These are phyloP conservation scores for Saprolegnia diclina DNA, from an alignment of 352 stramenopile species.

Conservation along the genomic window DNA sequence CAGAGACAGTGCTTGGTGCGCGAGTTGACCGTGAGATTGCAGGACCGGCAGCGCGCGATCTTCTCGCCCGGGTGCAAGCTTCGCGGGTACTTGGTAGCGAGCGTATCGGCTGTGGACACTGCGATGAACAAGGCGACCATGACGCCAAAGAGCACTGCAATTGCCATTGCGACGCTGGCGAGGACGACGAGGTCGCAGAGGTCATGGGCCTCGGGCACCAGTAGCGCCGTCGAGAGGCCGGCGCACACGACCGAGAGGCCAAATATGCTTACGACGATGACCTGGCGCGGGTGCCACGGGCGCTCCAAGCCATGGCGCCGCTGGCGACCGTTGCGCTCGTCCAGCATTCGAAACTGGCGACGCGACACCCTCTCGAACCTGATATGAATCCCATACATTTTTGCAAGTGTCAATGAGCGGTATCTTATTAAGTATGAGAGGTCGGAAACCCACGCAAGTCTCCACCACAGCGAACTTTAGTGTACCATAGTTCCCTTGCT, in stretches of 20 bases:
- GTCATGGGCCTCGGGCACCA: neutral
- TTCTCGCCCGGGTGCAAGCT: neutral
- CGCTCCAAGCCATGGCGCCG: conserved; percentile 15
- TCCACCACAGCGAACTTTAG: too few species aligned
- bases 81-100: neutral
- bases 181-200: neutral
- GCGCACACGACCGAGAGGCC: neutral
- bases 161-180: neutral
- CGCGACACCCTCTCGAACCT: too few species aligned
- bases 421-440: neutral
- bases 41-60: conserved; percentile 35
- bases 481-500: too few species aligned
- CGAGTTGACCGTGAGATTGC: conserved; percentile 36
- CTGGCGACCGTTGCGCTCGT: neutral
- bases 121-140: conserved; percentile 1
- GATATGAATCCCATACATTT: too few species aligned
- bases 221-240: neutral
- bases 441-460: neutral
- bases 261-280: conserved; percentile 9
- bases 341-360: neutral
- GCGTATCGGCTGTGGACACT: conserved; percentile 14
- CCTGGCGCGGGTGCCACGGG: neutral
- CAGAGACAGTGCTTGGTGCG: conserved; percentile 83
- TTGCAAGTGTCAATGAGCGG: too few species aligned
- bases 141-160: neutral